phyloP scores from a whole-genome alignment of 257 asterid species.

The Solanum infundibuliforme region DNA sequence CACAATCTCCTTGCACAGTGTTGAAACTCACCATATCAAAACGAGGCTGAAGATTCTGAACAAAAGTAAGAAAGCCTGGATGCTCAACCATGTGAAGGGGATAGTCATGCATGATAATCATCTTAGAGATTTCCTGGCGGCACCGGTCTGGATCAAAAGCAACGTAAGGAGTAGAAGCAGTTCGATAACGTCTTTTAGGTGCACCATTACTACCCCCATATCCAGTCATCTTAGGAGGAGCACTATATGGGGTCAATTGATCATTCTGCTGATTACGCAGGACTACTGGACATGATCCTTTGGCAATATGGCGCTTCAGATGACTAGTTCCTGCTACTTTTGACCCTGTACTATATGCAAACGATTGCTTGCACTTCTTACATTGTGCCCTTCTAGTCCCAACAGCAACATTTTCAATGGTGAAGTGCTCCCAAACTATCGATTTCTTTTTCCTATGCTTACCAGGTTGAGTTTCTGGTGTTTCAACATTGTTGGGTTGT shows the following conservation, averaged over 20 bases:
- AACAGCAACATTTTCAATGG: slow-evolving; percentile 63
- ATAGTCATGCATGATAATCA: slow-evolving; percentile 93
- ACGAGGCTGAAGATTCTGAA: slow-evolving; percentile 83
- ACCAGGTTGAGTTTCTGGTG: slow-evolving; percentile 20
- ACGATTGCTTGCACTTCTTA: slow-evolving; percentile 94
- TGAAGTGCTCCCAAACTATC: slow-evolving; percentile 95
- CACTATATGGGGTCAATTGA: slow-evolving; percentile 36
- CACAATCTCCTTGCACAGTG: slow-evolving; percentile 88
- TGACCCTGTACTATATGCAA: slow-evolving; percentile 90
- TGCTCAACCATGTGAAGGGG: slow-evolving; percentile 97
- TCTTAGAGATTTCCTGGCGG: slow-evolving; percentile 75
- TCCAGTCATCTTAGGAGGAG: slow-evolving; percentile 56
- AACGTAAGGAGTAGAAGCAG: slow-evolving; percentile 41
- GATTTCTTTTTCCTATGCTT: slow-evolving; percentile 89
- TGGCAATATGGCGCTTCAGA: slow-evolving; percentile 93
- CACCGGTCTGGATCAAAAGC: slow-evolving; percentile 76
- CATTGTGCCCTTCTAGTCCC: slow-evolving; percentile 89
- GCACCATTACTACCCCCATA: slow-evolving; percentile 26
- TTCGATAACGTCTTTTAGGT: slow-evolving; percentile 64
- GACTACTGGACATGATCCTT: slow-evolving; percentile 79
- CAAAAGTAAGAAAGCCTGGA: slow-evolving; percentile 81
- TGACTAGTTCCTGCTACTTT: slow-evolving; percentile 98
- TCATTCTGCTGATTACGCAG: slow-evolving; percentile 30
- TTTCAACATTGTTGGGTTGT: slow-evolving; percentile 22
- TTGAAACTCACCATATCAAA: slow-evolving; percentile 92